Evolutionary conservation across 768 basidiomycete species (phyloP).

Genomic region (Leccinellum albellum): DNA sequence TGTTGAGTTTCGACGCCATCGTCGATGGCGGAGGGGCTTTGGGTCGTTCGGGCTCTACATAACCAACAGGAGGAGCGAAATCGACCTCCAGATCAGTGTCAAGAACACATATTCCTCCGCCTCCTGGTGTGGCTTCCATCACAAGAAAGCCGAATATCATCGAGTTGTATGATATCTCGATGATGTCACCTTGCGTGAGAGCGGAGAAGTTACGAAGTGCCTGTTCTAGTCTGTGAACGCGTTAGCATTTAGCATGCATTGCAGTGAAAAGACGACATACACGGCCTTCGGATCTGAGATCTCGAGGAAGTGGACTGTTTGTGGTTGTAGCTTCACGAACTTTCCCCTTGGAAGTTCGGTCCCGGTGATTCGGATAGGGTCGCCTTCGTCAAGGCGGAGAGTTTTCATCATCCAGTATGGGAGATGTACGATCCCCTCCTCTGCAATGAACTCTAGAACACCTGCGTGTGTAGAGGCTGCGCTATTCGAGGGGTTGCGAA

Average conservation of each 20-base stretch:
- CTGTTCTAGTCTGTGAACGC: constrained; percentile 73
- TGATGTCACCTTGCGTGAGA: constrained; percentile 92
- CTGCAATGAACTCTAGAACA: constrained; percentile 97
- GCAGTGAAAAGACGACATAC: constrained; percentile 46
- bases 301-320: constrained; percentile 91
- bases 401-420: constrained; percentile 99
- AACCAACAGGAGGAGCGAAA: constrained; percentile 89
- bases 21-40: constrained; percentile 79
- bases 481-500: constrained; percentile 83
- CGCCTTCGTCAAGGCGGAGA: constrained; percentile 87
- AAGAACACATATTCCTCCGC: constrained; percentile 81
- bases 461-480: constrained; percentile 91
- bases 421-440: constrained; percentile 92
- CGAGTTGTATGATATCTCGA: constrained; percentile 96
- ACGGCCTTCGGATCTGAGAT: constrained; percentile 97
- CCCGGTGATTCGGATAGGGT: constrained; percentile 90
- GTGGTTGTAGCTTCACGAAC: constrained; percentile 95
- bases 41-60: constrained; percentile 88
- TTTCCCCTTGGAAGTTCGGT: constrained; percentile 88
- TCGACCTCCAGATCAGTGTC: constrained; percentile 99
- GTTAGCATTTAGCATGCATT: not conserved
- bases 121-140: constrained; percentile 88
- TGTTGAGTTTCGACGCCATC: constrained; percentile 96
- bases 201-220: constrained; percentile 90
- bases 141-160: constrained; percentile 94